A percentile compares a stretch with the other conserved stretches of the same genome.
phyloP scores from a whole-genome alignment of 2,329 filamentous ascomycete species.

The Aureobasidium mangrovei region DNA sequence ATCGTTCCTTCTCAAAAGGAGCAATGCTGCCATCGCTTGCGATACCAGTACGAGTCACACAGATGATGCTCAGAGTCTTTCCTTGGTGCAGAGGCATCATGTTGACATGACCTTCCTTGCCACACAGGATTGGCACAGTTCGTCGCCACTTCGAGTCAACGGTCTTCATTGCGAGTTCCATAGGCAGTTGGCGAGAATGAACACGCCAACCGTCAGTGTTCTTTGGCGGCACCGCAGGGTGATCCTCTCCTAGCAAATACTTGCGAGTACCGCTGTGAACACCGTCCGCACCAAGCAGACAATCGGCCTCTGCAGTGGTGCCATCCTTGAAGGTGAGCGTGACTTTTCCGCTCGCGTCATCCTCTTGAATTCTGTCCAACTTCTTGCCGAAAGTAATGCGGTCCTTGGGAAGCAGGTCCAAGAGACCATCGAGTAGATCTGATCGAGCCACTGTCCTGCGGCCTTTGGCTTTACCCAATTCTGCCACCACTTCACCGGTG shows the following conservation, averaged over 20 bases:
- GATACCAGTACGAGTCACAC: conserved; percentile 13
- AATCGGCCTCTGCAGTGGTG: conserved; percentile 34
- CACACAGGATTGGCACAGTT: conserved; percentile 26
- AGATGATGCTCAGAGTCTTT: conserved; percentile 16
- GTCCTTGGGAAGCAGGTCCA: conserved; percentile 35
- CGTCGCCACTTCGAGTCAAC: conserved; percentile 25
- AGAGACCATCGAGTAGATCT: conserved; percentile 42
- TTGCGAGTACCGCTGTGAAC: conserved; percentile 41
- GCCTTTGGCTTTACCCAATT: conserved; percentile 28
- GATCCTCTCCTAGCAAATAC: conserved; percentile 33
- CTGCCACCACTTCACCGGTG: conserved; percentile 35
- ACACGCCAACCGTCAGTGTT: conserved; percentile 28
- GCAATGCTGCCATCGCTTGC: conserved; percentile 8
- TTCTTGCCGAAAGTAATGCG: conserved; percentile 38
- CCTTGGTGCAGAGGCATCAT: conserved; percentile 26
- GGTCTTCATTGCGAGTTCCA: conserved; percentile 22
- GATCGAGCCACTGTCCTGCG: conserved; percentile 35
- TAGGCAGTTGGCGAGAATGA: conserved; percentile 25
- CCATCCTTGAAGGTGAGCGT: conserved; percentile 42
- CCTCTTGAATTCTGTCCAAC: conserved; percentile 28
- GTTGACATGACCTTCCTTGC: conserved; percentile 26
- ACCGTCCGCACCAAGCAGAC: conserved; percentile 47
- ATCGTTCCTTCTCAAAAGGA: conserved; percentile 9
- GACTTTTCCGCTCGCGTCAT: conserved; percentile 24
- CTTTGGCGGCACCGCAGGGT: conserved; percentile 24